Percentiles rank a stretch among this genome's conserved stretches.
Evolutionary conservation across 1,284 basidiomycete species (phyloP).

Genomic region (Leucoagaricus sp.): DNA sequence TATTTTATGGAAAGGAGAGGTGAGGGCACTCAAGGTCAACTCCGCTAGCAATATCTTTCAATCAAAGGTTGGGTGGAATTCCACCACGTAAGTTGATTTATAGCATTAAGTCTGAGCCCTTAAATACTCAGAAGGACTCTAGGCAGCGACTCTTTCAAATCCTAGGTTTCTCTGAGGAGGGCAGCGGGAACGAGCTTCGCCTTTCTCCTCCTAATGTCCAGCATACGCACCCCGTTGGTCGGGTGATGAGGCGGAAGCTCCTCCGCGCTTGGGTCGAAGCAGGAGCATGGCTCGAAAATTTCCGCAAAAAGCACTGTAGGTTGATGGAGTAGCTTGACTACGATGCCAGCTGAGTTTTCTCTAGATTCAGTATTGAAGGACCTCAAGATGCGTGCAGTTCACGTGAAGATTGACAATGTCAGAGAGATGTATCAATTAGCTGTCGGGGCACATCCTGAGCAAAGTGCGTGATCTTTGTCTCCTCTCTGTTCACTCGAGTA

Average conservation of each 20-base stretch:
- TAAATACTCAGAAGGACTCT: conserved; percentile 31
- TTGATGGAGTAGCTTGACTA: background rate
- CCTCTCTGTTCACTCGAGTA: background rate
- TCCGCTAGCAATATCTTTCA: conserved; percentile 52
- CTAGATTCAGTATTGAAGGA: conserved; percentile 40
- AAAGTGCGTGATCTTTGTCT: conserved; percentile 50
- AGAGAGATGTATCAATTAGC: conserved; percentile 70
- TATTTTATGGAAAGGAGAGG: conserved; percentile 68
- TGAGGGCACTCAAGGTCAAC: conserved; percentile 13
- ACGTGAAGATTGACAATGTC: conserved; percentile 58
- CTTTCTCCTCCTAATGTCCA: conserved; percentile 61
- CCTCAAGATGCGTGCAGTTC: conserved; percentile 35
- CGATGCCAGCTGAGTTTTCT: background rate
- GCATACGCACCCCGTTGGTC: conserved; percentile 43
- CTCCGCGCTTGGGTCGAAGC: conserved; percentile 79
- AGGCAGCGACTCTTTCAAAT: conserved; percentile 55
- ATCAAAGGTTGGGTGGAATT: conserved; percentile 66
- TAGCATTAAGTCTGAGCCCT: conserved; percentile 16
- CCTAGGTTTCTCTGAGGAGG: conserved; percentile 55
- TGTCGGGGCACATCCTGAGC: conserved; percentile 74
- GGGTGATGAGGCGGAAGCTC: conserved; percentile 55
- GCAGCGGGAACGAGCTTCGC: conserved; percentile 37
- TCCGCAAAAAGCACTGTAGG: conserved; percentile 49
- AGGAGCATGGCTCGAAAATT: conserved; percentile 64
- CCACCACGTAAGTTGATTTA: conserved; percentile 49